Evolutionary conservation across 768 basidiomycete species (phyloP).

Genomic region (Fomitopsis serialis): DNA sequence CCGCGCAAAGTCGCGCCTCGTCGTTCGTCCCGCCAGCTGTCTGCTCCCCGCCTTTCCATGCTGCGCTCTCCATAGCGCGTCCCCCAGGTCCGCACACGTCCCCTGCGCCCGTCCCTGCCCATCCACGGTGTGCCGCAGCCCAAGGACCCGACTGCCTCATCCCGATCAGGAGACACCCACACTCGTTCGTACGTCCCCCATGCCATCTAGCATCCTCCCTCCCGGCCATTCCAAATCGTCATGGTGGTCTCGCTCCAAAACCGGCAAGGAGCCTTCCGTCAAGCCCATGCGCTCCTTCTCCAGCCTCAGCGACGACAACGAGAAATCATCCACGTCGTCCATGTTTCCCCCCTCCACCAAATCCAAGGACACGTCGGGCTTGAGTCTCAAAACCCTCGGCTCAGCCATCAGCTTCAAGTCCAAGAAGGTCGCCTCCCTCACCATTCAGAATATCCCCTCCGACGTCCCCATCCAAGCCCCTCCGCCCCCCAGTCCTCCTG

Average conservation of each 20-base stretch:
- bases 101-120: too few relatives aligned
- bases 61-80: background rate
- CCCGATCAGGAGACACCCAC: conserved; percentile 13
- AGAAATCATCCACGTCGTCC: conserved; percentile 14
- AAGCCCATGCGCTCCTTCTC: conserved; percentile 15
- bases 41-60: background rate
- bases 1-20: too few relatives aligned
- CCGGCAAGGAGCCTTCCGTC: conserved; percentile 18
- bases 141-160: conserved; percentile 3
- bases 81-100: background rate
- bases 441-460: conserved; percentile 46
- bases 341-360: conserved; percentile 7
- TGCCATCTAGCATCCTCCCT: conserved; percentile 18
- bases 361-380: conserved; percentile 19
- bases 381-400: conserved; percentile 52
- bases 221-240: conserved; percentile 14
- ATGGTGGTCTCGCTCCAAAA: conserved; percentile 31
- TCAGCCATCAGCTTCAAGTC: conserved; percentile 59
- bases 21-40: conserved; percentile 1
- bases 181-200: conserved; percentile 22
- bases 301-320: conserved; percentile 15
- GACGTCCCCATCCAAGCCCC: conserved; percentile 11
- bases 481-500: conserved; percentile 13
- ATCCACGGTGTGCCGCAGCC: conserved; percentile 4
- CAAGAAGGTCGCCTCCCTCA: conserved; percentile 48